Evolutionary conservation across 2,329 filamentous ascomycete genomes (phyloP).

Genomic region (Canariomyces notabilis): DNA sequence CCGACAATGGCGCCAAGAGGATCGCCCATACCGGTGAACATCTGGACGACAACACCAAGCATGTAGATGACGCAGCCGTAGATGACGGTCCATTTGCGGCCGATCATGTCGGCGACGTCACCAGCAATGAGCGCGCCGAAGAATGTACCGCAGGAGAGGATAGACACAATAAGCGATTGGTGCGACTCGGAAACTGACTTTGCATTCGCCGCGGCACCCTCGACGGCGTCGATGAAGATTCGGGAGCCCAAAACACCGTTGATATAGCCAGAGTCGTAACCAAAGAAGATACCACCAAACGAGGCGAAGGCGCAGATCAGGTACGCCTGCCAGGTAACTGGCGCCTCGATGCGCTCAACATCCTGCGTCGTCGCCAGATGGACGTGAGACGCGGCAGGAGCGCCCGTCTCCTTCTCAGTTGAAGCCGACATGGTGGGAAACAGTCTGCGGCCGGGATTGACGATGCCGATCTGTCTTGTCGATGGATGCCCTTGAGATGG

Average conservation of each 20-base stretch:
- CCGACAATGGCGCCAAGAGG: conserved; percentile 60
- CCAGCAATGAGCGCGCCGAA: conserved; percentile 73
- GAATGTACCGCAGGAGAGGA: conserved; percentile 74
- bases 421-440: conserved; percentile 20
- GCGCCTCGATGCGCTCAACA: conserved; percentile 59
- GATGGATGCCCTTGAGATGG: background rate
- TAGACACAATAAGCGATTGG: conserved; percentile 62
- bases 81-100: conserved; percentile 68
- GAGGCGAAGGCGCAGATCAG: conserved; percentile 65
- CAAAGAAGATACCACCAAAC: conserved; percentile 71
- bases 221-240: conserved; percentile 49
- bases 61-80: conserved; percentile 67
- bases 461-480: conserved; percentile 1
- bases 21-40: conserved; percentile 41
- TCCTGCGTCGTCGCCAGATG: conserved; percentile 43
- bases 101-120: conserved; percentile 70
- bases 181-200: conserved; percentile 37
- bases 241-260: conserved; percentile 54
- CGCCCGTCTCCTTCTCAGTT: conserved; percentile 19
- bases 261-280: conserved; percentile 75
- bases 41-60: conserved; percentile 64
- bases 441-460: background rate
- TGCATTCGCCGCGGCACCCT: conserved; percentile 34
- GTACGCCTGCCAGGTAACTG: conserved; percentile 65
- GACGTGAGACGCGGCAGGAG: conserved; percentile 11